phyloP scores from a whole-genome alignment of 1,284 basidiomycete species.

The Rhodotorula sp. region DNA sequence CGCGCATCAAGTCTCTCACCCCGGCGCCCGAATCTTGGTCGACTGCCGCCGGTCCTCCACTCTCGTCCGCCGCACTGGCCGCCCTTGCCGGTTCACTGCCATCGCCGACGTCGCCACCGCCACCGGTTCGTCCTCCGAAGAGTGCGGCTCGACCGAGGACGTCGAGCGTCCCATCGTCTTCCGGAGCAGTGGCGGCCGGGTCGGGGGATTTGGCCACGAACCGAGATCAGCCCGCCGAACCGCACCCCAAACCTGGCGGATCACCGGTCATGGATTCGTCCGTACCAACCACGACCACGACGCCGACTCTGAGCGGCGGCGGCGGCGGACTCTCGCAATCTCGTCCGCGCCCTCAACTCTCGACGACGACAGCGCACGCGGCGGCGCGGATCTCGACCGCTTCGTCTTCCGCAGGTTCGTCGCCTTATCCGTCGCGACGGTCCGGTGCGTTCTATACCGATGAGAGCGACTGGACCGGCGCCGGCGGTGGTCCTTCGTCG shows the following conservation, averaged over 20 bases:
- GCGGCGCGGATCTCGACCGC: neutral
- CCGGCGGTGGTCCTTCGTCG: neutral
- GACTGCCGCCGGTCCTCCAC: too few relatives aligned
- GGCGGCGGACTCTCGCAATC: neutral
- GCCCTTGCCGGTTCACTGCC: conserved; percentile 1
- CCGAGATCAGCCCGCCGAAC: neutral
- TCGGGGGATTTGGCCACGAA: neutral
- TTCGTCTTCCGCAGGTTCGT: neutral
- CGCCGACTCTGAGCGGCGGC: neutral
- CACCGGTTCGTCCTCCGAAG: conserved; percentile 1
- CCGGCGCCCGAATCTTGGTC: too few relatives aligned
- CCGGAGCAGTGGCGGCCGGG: neutral
- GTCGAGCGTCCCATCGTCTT: neutral
- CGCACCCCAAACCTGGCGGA: too few relatives aligned
- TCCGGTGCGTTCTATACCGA: neutral
- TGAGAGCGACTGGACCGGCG: neutral
- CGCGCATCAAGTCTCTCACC: too few relatives aligned
- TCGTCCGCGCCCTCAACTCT: conserved; percentile 4
- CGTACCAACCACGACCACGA: neutral
- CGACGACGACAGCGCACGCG: neutral
- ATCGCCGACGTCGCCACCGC: neutral
- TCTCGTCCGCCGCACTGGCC: conserved; percentile 3
- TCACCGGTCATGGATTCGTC: neutral
- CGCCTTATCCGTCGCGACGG: neutral
- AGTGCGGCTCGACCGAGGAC: neutral